phyloP scores from a whole-genome alignment of 495 filamentous ascomycete species.

The Aspergillus sparsus region DNA sequence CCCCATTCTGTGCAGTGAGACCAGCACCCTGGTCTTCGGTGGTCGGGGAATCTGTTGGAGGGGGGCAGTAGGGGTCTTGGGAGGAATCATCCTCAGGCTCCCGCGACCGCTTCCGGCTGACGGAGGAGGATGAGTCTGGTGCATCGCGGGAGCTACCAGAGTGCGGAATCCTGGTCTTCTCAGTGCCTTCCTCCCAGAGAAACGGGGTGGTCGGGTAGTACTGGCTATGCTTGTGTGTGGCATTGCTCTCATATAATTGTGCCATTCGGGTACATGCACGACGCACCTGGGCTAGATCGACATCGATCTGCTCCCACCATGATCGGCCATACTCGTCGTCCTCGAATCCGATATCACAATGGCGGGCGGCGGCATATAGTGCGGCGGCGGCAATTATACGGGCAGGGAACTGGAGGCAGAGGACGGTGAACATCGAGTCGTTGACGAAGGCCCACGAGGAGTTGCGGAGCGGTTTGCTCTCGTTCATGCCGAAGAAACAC shows the following conservation, averaged over 20 bases:
- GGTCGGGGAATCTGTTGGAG: slow-evolving; percentile 12
- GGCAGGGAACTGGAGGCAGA: slow-evolving; percentile 79
- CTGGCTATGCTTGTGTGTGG: slow-evolving; percentile 49
- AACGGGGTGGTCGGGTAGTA: slow-evolving; percentile 42
- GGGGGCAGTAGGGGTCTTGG: slow-evolving; percentile 3
- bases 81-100: slow-evolving; percentile 40
- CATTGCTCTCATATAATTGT: slow-evolving; percentile 73
- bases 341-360: slow-evolving; percentile 67
- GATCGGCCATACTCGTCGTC: slow-evolving; percentile 71
- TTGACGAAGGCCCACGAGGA: slow-evolving; percentile 91
- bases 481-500: slow-evolving; percentile 63
- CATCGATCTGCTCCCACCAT: slow-evolving; percentile 80
- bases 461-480: slow-evolving; percentile 75
- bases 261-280: slow-evolving; percentile 69
- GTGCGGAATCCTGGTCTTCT: slow-evolving; percentile 35
- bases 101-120: slow-evolving; percentile 44
- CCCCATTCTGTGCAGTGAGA: slow-evolving; percentile 27
- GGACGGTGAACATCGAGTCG: slow-evolving; percentile 77
- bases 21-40: slow-evolving; percentile 8
- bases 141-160: slow-evolving; percentile 31
- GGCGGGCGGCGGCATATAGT: slow-evolving; percentile 78
- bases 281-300: slow-evolving; percentile 62
- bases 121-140: slow-evolving; percentile 30
- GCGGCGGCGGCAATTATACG: slow-evolving; percentile 81
- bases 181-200: slow-evolving; percentile 32